phyloP scores from a whole-genome alignment of 2,329 filamentous ascomycete genomes.

The Colletotrichum somersetense region DNA sequence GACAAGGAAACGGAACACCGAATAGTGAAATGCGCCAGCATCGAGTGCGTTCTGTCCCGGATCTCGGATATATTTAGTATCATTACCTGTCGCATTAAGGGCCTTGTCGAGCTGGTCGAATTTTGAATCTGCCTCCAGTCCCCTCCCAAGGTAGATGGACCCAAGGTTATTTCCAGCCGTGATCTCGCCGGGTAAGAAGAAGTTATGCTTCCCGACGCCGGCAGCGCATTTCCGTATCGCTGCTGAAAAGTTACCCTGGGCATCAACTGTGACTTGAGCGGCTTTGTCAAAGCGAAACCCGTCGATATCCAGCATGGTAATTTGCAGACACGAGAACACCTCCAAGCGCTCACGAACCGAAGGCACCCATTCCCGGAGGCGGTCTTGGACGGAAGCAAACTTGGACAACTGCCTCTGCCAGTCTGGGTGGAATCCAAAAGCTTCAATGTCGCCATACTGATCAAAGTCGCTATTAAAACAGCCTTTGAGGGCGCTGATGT shows the following conservation, averaged over 20 bases:
- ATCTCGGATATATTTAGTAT: background rate
- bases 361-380: conserved; percentile 73
- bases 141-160: background rate
- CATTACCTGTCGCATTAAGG: background rate
- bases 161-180: background rate
- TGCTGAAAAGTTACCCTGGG: conserved; percentile 67
- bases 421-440: conserved; percentile 72
- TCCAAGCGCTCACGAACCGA: conserved; percentile 68
- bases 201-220: background rate
- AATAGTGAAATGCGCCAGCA: background rate
- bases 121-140: background rate
- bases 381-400: conserved; percentile 76
- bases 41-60: background rate
- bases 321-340: conserved; percentile 73
- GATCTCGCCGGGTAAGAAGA: background rate
- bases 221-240: conserved; percentile 15
- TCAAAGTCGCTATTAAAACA: conserved; percentile 75
- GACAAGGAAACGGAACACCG: background rate
- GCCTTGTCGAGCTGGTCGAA: background rate
- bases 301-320: conserved; percentile 72
- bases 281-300: conserved; percentile 77
- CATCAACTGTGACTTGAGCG: conserved; percentile 73
- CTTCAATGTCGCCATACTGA: conserved; percentile 72
- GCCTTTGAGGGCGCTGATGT: conserved; percentile 64
- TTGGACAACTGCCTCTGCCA: conserved; percentile 74